Conservation (phyloP, 306 rosid species). For the Mimosa pudica region DNA sequence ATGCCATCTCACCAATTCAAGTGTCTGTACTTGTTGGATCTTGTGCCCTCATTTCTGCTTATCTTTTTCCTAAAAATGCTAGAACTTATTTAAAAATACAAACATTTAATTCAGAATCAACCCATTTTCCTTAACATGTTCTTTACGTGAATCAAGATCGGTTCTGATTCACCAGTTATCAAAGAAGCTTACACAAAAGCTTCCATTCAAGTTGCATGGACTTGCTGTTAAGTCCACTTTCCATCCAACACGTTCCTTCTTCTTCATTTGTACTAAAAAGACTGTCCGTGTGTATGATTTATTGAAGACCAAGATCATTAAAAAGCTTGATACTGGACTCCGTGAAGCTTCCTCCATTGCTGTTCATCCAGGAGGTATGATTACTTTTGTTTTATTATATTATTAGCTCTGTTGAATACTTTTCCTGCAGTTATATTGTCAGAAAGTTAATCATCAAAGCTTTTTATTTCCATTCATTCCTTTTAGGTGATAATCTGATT, state of each 20-base stretch:
- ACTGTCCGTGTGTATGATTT: slow-evolving; percentile 78
- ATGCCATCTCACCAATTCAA: too few relatives aligned
- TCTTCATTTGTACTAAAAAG: slow-evolving; percentile 80
- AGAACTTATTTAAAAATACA: neutral
- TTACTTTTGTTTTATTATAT: slow-evolving; percentile 2
- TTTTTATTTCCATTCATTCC: slow-evolving; percentile 26
- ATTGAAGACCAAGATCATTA: slow-evolving; percentile 57
- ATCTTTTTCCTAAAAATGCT: neutral
- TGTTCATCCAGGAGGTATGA: slow-evolving; percentile 87
- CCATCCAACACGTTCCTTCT: slow-evolving; percentile 79
- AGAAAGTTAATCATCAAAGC: slow-evolving; percentile 6
- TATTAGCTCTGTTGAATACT: neutral
- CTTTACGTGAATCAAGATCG: slow-evolving; percentile 81
- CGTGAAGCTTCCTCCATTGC: slow-evolving; percentile 86
- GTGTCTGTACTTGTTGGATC: neutral
- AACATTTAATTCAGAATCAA: slow-evolving; percentile 1
- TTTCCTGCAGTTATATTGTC: slow-evolving; percentile 15
- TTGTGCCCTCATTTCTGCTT: slow-evolving; percentile 11
- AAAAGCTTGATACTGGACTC: slow-evolving; percentile 87
- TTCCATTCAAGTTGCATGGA: slow-evolving; percentile 83
- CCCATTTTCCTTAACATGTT: slow-evolving; percentile 66
- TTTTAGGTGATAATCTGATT: slow-evolving; percentile 88
- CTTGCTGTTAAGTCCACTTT: slow-evolving; percentile 81
- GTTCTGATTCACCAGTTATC: slow-evolving; percentile 82
- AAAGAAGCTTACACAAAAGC: slow-evolving; percentile 70